These are phyloP conservation scores for Agaricus bisporus DNA, from an alignment of 768 basidiomycete genomes.

Conservation along the genomic window DNA sequence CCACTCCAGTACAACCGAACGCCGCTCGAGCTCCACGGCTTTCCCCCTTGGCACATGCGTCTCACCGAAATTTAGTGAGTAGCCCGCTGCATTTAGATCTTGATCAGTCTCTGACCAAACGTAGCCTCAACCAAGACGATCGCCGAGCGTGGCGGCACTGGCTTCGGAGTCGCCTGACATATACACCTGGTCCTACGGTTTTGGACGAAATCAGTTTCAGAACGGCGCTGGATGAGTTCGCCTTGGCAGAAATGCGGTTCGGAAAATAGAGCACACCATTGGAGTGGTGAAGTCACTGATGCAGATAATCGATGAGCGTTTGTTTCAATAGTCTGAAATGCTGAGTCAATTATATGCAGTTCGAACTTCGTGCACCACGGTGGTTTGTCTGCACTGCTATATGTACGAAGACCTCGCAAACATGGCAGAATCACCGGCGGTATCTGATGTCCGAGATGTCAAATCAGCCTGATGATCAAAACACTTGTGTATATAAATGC, in stretches of 20 bases:
- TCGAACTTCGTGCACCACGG: not conserved
- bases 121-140: conserved; percentile 23
- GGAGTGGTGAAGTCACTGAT: not conserved
- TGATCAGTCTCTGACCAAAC: not conserved
- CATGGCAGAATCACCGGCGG: conserved; percentile 1
- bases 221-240: conserved; percentile 67
- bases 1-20: conserved; percentile 27
- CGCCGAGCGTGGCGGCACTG: conserved; percentile 7
- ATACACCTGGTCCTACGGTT: conserved; percentile 15
- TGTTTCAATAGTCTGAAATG: not conserved
- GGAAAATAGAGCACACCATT: conserved; percentile 46
- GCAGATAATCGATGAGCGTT: not conserved
- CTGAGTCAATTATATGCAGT: not conserved
- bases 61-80: conserved; percentile 76
- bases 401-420: not conserved
- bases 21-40: conserved; percentile 65
- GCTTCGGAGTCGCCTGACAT: conserved; percentile 4
- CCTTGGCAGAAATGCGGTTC: conserved; percentile 69
- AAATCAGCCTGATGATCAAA: not conserved
- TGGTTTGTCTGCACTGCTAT: not conserved
- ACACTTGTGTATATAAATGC: conserved; percentile 1
- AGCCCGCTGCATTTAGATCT: not conserved
- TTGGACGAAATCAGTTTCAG: conserved; percentile 57
- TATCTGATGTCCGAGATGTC: conserved; percentile 3
- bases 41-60: conserved; percentile 83